Percentiles rank a stretch among this genome's conserved stretches.
Evolutionary conservation across 2,329 filamentous ascomycete genomes (phyloP).

Genomic region (Nemania sp.): DNA sequence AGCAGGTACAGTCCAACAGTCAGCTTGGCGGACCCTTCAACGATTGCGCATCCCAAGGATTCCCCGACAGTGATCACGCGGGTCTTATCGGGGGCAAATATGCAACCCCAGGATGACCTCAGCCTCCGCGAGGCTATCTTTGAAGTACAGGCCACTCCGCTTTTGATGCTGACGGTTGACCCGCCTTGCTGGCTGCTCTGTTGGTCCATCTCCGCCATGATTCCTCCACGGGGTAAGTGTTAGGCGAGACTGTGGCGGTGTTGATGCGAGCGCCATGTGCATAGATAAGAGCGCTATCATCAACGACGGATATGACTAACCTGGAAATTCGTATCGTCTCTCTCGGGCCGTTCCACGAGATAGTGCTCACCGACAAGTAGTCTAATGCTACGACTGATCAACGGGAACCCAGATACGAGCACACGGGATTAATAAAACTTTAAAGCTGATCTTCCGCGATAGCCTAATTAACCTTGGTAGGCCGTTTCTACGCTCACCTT

Average conservation of each 20-base stretch:
- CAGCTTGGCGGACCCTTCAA: slow-evolving; percentile 16
- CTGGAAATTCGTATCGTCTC: not conserved
- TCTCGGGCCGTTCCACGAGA: slow-evolving; percentile 17
- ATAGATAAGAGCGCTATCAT: not conserved
- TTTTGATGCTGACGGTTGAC: not conserved
- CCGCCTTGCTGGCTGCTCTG: slow-evolving; percentile 1
- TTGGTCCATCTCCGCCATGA: not conserved
- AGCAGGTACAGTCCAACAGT: not conserved
- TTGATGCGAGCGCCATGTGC: not conserved
- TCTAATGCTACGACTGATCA: not conserved
- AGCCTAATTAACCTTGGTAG: not conserved
- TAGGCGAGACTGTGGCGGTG: not conserved
- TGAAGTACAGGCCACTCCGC: not conserved
- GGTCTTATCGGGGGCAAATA: slow-evolving; percentile 20
- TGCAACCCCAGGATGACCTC: slow-evolving; percentile 24
- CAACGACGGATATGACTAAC: not conserved
- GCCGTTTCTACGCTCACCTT: too few relatives aligned
- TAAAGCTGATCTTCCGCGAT: not conserved
- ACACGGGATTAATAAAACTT: not conserved
- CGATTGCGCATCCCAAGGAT: slow-evolving; percentile 19
- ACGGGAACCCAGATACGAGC: not conserved
- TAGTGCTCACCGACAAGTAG: slow-evolving; percentile 10
- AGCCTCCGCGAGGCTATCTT: slow-evolving; percentile 23
- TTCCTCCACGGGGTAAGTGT: not conserved
- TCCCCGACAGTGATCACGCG: slow-evolving; percentile 26